Evolutionary conservation across 23 red algal genomes (phyloP), one percentile per base, ranked within the genome.

Genomic region (Pyropia yezoensis): DNA sequence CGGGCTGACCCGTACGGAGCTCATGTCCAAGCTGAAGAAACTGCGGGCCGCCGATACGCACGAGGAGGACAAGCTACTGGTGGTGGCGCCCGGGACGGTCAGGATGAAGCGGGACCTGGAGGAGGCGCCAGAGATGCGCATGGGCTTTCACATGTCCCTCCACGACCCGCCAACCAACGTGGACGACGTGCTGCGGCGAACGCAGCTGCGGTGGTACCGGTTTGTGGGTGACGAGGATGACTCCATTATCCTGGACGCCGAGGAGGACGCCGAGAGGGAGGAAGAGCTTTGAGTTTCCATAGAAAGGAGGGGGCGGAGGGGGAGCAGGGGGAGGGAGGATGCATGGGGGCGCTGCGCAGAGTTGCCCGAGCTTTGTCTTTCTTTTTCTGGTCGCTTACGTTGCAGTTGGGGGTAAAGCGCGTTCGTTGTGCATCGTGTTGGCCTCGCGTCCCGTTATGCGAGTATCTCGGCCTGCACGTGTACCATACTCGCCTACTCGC

Each of bases 151-250:
- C 54, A 86, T 86, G 80, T 55, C 55, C 17, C 62, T 75, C 12
- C 30, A 50, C 39, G 61, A 86, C 30, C 52, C 76, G 61, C 80
- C 80, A 29, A 75, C 69, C 28, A 75, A 75, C 19, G 69, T 74
- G 26, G 69, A 86, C 62, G 80, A 86, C 22, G 59, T 62, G 1
- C 20, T 86, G 29, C 74, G 50, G 25, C 69, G 69, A 57, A 75
- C 49, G 54, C 39, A 52, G 52, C 62, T 86, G 45, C 50, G 62
- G 16, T 56, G 61, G 52, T 86, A 86, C 52, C 53, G 59, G 30
- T 86, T 86, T 67, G 47, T 76, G 19, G 80, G 80, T 6, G 69
- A 86, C 7, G 80, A 86, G 52, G 63, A 86, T 28, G 80, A 86
- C 52, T 59, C 70, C 14, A 86, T 86, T 23, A 86, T 86, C 32